Conservation (phyloP, 179 eudicot species). For the Camellia oleifera region DNA sequence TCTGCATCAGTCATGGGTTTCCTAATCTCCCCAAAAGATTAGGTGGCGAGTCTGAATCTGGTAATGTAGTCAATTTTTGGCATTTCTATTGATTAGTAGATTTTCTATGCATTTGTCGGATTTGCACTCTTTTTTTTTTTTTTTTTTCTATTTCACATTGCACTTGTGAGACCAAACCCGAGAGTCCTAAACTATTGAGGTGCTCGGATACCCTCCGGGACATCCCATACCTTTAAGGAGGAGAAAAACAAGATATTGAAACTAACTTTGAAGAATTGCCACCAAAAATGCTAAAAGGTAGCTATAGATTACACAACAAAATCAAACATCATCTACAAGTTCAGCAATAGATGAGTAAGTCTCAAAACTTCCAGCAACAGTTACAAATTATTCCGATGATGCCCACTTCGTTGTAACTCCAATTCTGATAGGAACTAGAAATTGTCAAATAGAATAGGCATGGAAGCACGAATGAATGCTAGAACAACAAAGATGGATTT, state of each 20-base stretch:
- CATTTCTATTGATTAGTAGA: too few relatives aligned
- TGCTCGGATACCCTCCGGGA: too few relatives aligned
- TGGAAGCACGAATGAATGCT: conserved; percentile 20
- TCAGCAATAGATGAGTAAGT: conserved; percentile 26
- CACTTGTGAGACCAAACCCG: too few relatives aligned
- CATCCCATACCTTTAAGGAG: neutral
- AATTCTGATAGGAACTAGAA: conserved; percentile 13
- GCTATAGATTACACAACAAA: neutral
- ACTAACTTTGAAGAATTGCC: neutral
- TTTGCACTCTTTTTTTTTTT: too few relatives aligned
- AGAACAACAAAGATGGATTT: conserved; percentile 23
- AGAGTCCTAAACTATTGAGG: too few relatives aligned
- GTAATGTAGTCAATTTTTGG: too few relatives aligned
- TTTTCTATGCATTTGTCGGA: too few relatives aligned
- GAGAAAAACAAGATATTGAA: neutral
- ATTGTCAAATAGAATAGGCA: conserved; percentile 29
- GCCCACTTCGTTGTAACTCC: conserved; percentile 20
- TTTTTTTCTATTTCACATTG: too few relatives aligned
- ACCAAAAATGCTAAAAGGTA: neutral
- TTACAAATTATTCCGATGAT: conserved; percentile 24
- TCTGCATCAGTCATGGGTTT: too few relatives aligned
- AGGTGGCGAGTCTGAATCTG: too few relatives aligned
- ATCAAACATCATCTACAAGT: conserved; percentile 18
- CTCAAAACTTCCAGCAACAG: conserved; percentile 24
- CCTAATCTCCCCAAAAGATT: too few relatives aligned